Evolutionary conservation across 2,329 filamentous ascomycete genomes (phyloP).

Genomic region (Trichoderma lentiforme): DNA sequence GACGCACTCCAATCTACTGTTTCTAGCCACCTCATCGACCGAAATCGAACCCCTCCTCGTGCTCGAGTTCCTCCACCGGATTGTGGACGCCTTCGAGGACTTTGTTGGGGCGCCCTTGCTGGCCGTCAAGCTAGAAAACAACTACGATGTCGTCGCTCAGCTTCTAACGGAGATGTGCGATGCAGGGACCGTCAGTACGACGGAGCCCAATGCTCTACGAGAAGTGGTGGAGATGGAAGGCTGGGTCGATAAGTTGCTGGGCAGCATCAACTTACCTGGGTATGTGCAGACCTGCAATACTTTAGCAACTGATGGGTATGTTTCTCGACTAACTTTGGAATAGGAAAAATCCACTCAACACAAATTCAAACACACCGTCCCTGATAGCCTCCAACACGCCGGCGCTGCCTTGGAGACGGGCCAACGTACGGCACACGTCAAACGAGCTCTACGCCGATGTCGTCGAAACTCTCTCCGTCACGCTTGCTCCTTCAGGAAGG

Average conservation of each 20-base stretch:
- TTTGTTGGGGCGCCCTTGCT: constrained; percentile 87
- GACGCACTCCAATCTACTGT: constrained; percentile 80
- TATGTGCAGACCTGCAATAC: constrained; percentile 31
- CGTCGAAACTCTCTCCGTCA: constrained; percentile 84
- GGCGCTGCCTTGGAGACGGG: constrained; percentile 78
- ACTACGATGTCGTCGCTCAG: constrained; percentile 92
- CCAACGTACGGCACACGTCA: constrained; percentile 91
- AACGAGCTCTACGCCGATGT: constrained; percentile 98
- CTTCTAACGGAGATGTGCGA: constrained; percentile 95
- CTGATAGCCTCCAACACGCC: constrained; percentile 47
- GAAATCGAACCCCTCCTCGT: constrained; percentile 88
- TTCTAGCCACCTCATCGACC: constrained; percentile 77
- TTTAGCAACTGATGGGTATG: background rate
- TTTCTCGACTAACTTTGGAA: background rate
- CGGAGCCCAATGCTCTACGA: constrained; percentile 86
- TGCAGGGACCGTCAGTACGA: constrained; percentile 81
- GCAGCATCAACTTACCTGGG: constrained; percentile 81
- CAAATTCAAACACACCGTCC: constrained; percentile 36
- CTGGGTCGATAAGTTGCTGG: constrained; percentile 82
- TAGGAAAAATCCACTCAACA: constrained; percentile 41
- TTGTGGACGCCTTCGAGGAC: constrained; percentile 90
- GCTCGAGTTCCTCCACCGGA: constrained; percentile 90
- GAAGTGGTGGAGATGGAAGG: constrained; percentile 91
- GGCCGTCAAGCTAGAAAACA: constrained; percentile 79
- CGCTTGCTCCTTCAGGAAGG: constrained; percentile 83